Evolutionary conservation across 768 basidiomycete species (phyloP), one percentile per base, ranked within the genome.

Genomic region (Sistotremastrum suecicum): DNA sequence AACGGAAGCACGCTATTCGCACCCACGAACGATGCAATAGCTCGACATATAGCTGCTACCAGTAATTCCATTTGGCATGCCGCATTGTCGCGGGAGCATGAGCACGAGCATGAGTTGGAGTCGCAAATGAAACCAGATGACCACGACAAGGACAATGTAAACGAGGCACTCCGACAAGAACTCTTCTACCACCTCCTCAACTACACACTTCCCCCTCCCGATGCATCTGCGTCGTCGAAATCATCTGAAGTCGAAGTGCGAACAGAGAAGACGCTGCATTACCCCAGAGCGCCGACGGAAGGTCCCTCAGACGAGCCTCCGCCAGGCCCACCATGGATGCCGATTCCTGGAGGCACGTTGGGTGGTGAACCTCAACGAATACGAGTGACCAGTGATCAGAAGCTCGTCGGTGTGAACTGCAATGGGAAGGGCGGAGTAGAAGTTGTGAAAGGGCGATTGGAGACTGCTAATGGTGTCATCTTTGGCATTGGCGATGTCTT

Each of bases 141-240:
- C 46, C 63, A 70, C 43, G 45, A 54, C 20, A 69, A 69, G 28
- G 91, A 92, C 63, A 97, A 97, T 59, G 66, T 91, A 32, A 75
- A 88, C 47, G 79, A 85, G 55, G 67, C 75, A 48, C 74, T 98
- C 39, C 74, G 94, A 44, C 91, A 95, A 56, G 83, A 92, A 56
- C 71, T 99, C 44, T 80, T 97, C 56, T 98, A 98, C 60, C 95
- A 98, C 61, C 63, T 97, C 39, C 69, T 98, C 53, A 95, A 98
- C 61, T 78, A 78, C 59, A 76, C 83, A 5, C 58, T 95, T 32
- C 54, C 70, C 12, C 54, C 60, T 29, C 48, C 68, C 10, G 20
- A 20, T 20, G 20, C 20, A 20, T 20, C 20, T 20, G 20, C 1
- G 1, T 20, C 20, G 20, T 20, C 20, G 1, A 20, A 20, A 20